Conservation (phyloP, 2,329 filamentous ascomycete genomes). For the Canariomyces notabilis region DNA sequence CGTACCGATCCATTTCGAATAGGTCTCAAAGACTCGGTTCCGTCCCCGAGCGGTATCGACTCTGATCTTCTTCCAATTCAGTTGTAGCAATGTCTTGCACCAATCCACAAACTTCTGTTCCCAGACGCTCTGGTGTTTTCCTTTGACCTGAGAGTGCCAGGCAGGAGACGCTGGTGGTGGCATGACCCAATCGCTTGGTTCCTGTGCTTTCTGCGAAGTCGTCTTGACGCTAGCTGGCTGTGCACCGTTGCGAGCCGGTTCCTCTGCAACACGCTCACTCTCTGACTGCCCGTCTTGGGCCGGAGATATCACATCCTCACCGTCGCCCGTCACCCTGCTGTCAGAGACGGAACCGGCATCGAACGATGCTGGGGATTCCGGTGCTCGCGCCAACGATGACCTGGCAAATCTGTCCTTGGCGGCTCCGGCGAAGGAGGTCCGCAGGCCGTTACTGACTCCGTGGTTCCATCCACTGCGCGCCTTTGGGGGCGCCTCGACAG, state of each 20-base stretch:
- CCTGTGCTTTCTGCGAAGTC: neutral
- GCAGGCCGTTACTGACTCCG: conserved; percentile 25
- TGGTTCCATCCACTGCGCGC: conserved; percentile 26
- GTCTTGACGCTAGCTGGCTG: conserved; percentile 2
- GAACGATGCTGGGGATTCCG: conserved; percentile 1
- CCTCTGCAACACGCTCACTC: neutral
- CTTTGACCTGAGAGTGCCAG: conserved; percentile 7
- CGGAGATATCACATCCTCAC: conserved; percentile 3
- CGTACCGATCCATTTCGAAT: conserved; percentile 15
- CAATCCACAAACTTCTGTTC: conserved; percentile 16
- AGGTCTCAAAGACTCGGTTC: conserved; percentile 8
- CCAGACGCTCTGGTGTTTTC: conserved; percentile 16
- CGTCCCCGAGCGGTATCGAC: conserved; percentile 3
- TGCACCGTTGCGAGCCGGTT: neutral
- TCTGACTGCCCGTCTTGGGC: neutral
- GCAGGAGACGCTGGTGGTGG: neutral
- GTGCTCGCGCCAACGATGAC: neutral
- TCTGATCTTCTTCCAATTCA: conserved; percentile 15
- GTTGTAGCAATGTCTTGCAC: conserved; percentile 14
- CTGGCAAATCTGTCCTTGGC: conserved; percentile 6
- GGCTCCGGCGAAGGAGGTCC: conserved; percentile 25
- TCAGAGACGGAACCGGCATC: neutral
- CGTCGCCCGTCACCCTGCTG: neutral
- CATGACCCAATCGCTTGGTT: conserved; percentile 4
- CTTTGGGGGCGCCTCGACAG: neutral